phyloP scores from a whole-genome alignment of 805 yeast species.

The Huiozyma sinensis region DNA sequence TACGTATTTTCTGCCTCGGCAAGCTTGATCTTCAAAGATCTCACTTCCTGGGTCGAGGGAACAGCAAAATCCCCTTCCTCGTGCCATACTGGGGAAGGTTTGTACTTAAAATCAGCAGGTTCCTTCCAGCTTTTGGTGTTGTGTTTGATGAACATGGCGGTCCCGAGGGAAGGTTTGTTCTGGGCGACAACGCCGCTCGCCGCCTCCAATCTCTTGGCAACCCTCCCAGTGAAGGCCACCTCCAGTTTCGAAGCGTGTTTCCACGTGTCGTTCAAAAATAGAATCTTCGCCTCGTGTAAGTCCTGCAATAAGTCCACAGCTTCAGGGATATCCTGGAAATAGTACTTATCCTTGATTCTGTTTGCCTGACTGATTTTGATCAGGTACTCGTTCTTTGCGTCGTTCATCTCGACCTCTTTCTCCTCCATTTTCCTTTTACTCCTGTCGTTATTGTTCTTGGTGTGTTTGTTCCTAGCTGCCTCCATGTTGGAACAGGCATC shows the following conservation, averaged over 20 bases:
- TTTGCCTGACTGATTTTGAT: conserved; percentile 77
- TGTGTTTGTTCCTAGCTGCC: conserved; percentile 60
- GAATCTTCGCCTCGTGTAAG: conserved; percentile 67
- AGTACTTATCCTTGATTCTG: conserved; percentile 84
- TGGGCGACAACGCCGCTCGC: conserved; percentile 50
- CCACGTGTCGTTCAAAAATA: conserved; percentile 59
- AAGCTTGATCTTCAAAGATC: conserved; percentile 43
- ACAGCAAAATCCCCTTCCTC: conserved; percentile 75
- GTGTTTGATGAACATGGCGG: conserved; percentile 88
- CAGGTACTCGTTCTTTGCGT: conserved; percentile 74
- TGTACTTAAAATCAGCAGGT: conserved; percentile 73
- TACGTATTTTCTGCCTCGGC: conserved; percentile 30
- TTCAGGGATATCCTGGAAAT: conserved; percentile 88
- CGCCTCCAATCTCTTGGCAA: conserved; percentile 34
- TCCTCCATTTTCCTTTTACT: conserved; percentile 41
- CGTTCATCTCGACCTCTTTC: conserved; percentile 72
- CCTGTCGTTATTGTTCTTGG: conserved; percentile 46
- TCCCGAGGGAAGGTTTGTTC: conserved; percentile 65
- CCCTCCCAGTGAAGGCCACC: conserved; percentile 37
- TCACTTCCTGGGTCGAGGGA: conserved; percentile 45
- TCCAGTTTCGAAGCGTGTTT: conserved; percentile 54
- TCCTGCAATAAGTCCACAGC: conserved; percentile 76
- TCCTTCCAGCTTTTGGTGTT: conserved; percentile 69
- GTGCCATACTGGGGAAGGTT: conserved; percentile 93
- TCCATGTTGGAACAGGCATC: conserved; percentile 73